Percentiles rank a stretch among this genome's conserved stretches.
These are phyloP conservation scores for Ogataea corticis DNA, from an alignment of 805 yeast genomes.

Conservation along the genomic window DNA sequence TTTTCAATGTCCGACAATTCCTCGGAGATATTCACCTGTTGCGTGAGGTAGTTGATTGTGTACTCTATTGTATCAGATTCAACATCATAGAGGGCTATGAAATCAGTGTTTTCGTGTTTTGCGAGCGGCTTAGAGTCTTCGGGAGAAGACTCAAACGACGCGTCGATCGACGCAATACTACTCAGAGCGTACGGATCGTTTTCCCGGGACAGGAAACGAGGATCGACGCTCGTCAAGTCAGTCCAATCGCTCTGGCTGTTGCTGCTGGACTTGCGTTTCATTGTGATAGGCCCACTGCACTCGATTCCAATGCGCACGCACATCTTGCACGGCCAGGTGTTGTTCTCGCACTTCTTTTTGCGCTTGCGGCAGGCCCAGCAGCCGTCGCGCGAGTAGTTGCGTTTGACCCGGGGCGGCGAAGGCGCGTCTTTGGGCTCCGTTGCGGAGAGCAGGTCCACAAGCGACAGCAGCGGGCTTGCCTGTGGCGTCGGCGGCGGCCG, in stretches of 20 bases:
- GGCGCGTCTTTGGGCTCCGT: no score
- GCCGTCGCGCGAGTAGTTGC: conserved; percentile 19
- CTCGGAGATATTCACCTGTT: conserved; percentile 4
- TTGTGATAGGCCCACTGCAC: conserved; percentile 14
- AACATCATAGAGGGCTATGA: neutral
- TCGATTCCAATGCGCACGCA: conserved; percentile 16
- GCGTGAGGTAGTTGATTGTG: neutral
- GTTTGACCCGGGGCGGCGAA: conserved; percentile 1
- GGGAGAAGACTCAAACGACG: no score
- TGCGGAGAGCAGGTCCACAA: no score
- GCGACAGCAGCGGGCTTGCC: no score
- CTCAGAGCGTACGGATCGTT: no score
- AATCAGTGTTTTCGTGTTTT: neutral
- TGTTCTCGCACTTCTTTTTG: conserved; percentile 31
- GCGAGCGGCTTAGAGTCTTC: no score
- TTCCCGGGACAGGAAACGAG: neutral
- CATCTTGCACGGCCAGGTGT: conserved; percentile 25
- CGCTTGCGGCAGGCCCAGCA: conserved; percentile 26
- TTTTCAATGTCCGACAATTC: conserved; percentile 21
- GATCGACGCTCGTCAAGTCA: neutral
- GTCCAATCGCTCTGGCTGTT: no score
- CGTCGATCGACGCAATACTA: no score
- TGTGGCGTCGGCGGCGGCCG: no score
- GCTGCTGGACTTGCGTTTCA: neutral
- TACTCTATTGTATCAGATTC: neutral